A percentile compares a stretch with the other conserved stretches of the same genome.
phyloP scores from a whole-genome alignment of 169 alveolate species.

The Amoebophrya sp. region DNA sequence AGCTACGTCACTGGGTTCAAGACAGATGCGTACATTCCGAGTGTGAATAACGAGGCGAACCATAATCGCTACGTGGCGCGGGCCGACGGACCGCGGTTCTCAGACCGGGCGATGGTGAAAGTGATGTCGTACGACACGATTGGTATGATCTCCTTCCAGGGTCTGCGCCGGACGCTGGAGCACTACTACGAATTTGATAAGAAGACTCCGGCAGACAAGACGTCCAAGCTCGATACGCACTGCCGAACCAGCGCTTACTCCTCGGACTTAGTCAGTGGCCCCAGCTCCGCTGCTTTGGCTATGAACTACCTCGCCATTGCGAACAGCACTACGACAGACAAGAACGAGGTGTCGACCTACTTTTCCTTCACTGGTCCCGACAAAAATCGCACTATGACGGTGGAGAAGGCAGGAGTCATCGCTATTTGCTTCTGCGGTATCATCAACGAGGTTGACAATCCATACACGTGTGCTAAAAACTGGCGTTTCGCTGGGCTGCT shows the following conservation, averaged over 20 bases:
- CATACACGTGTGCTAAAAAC: not conserved
- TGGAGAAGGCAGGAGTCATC: conserved; percentile 18
- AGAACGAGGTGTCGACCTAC: not conserved
- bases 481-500: conserved; percentile 1
- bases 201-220: not conserved
- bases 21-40: not conserved
- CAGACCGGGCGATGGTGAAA: not conserved
- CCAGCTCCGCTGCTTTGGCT: not conserved
- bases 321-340: not conserved
- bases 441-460: not conserved
- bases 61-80: not conserved
- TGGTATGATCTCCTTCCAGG: not conserved
- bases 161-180: not conserved
- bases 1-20: not conserved
- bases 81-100: not conserved
- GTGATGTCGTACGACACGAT: not conserved
- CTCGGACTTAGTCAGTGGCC: not conserved
- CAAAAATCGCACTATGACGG: not conserved
- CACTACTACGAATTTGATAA: not conserved
- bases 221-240: not conserved
- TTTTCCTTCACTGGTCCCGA: not conserved
- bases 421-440: conserved; percentile 19
- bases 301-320: not conserved
- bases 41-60: not conserved
- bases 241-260: not conserved